Conservation (phyloP, 75 land plant genomes). For the Sequoia sempervirens region DNA sequence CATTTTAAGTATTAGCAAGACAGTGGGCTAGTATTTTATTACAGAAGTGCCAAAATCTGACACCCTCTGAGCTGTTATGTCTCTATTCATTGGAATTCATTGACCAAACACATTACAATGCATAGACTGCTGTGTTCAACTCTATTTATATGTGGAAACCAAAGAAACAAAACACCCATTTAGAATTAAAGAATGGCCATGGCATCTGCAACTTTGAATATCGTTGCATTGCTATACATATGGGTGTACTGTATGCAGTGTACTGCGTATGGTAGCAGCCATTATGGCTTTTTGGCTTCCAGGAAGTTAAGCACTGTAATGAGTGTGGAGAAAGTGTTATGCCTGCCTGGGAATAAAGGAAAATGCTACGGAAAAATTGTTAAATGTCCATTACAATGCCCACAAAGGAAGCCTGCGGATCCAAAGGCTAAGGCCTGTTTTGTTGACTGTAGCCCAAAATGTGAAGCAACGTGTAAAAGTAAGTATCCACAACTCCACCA, state of each 20-base stretch:
- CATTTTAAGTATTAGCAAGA: not conserved
- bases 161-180: not conserved
- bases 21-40: not conserved
- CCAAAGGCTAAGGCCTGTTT: conserved; percentile 43
- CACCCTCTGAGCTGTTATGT: not conserved
- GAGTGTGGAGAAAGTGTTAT: not conserved
- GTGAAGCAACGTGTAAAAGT: conserved; percentile 49
- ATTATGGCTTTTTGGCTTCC: no score
- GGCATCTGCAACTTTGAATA: not conserved
- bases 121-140: no score
- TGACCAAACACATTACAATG: not conserved
- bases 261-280: not conserved
- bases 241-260: not conserved
- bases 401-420: conserved; percentile 18
- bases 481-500: conserved; percentile 2
- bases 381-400: conserved; percentile 39
- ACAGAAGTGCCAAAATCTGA: not conserved
- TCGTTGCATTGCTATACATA: not conserved
- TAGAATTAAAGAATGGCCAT: not conserved
- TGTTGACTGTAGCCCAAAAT: conserved; percentile 41
- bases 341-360: not conserved
- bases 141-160: not conserved
- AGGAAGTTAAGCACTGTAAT: no score
- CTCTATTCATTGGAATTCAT: not conserved
- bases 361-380: not conserved